Evolutionary conservation across 768 basidiomycete genomes (phyloP).

Genomic region (Phlebiopsis gigantea): DNA sequence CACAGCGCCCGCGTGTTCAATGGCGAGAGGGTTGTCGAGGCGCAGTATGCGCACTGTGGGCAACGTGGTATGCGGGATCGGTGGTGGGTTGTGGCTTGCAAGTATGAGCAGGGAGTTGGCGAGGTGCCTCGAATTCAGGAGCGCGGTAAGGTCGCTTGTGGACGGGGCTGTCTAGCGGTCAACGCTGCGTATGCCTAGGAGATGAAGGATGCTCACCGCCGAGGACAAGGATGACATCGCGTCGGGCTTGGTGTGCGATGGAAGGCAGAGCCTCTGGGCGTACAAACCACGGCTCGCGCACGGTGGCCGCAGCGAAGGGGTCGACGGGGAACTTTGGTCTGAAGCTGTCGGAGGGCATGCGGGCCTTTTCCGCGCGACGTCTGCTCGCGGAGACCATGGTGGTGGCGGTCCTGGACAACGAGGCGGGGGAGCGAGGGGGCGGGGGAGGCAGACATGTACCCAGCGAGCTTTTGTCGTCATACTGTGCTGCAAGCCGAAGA

Average conservation of each 20-base stretch:
- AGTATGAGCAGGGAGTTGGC: constrained; percentile 34
- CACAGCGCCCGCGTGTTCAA: constrained; percentile 28
- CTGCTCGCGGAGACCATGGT: background rate
- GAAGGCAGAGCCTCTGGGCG: constrained; percentile 20
- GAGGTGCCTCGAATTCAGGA: constrained; percentile 30
- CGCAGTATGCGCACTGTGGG: constrained; percentile 31
- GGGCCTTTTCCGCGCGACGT: background rate
- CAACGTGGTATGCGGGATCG: constrained; percentile 22
- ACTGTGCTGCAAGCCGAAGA: too few relatives aligned
- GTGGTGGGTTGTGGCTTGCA: constrained; percentile 29
- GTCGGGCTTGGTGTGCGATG: constrained; percentile 17
- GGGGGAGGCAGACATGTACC: background rate
- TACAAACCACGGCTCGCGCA: constrained; percentile 27
- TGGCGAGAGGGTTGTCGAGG: constrained; percentile 27
- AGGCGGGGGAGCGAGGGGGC: background rate
- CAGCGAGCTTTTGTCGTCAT: background rate
- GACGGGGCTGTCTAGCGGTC: constrained; percentile 25
- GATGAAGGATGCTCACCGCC: constrained; percentile 26
- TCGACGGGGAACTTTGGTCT: constrained; percentile 29
- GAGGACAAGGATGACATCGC: constrained; percentile 32
- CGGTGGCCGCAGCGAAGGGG: constrained; percentile 26
- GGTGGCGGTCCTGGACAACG: background rate
- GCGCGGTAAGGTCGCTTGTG: constrained; percentile 26
- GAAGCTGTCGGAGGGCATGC: constrained; percentile 23
- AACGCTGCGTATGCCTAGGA: background rate